Evolutionary conservation across 768 basidiomycete species (phyloP).

Genomic region (Hysterangium stoloniferum): DNA sequence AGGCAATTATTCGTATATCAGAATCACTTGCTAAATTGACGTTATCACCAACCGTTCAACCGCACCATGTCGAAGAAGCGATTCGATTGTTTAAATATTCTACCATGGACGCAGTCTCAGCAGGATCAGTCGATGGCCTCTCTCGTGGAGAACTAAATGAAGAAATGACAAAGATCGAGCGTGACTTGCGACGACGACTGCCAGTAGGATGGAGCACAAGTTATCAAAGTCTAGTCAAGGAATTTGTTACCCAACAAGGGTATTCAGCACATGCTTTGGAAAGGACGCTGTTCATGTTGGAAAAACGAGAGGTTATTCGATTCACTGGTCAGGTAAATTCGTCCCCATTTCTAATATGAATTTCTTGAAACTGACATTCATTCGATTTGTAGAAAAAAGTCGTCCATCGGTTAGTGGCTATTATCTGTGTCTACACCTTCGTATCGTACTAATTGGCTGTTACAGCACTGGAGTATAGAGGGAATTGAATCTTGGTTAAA

Average conservation of each 20-base stretch:
- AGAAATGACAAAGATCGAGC: slow-evolving; percentile 86
- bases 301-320: slow-evolving; percentile 91
- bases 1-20: slow-evolving; percentile 98
- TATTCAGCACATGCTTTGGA: slow-evolving; percentile 89
- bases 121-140: slow-evolving; percentile 88
- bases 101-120: slow-evolving; percentile 97
- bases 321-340: slow-evolving; percentile 62
- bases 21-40: slow-evolving; percentile 95
- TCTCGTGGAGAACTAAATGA: slow-evolving; percentile 88
- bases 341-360: slow-evolving; percentile 3
- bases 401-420: slow-evolving; percentile 34
- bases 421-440: neutral
- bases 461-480: no score
- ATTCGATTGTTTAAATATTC: slow-evolving; percentile 98
- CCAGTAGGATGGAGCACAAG: slow-evolving; percentile 97
- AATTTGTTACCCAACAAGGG: slow-evolving; percentile 91
- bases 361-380: slow-evolving; percentile 11
- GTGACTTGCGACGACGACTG: slow-evolving; percentile 71
- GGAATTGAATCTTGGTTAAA: no score
- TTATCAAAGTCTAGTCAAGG: slow-evolving; percentile 85
- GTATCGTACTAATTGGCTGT: no score
- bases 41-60: slow-evolving; percentile 75
- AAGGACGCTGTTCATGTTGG: slow-evolving; percentile 81
- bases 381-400: slow-evolving; percentile 42
- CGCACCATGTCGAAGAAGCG: slow-evolving; percentile 95